Evolutionary conservation across 805 yeast genomes (phyloP), one percentile per base, ranked within the genome.

Genomic region (Ascoidea tarda): DNA sequence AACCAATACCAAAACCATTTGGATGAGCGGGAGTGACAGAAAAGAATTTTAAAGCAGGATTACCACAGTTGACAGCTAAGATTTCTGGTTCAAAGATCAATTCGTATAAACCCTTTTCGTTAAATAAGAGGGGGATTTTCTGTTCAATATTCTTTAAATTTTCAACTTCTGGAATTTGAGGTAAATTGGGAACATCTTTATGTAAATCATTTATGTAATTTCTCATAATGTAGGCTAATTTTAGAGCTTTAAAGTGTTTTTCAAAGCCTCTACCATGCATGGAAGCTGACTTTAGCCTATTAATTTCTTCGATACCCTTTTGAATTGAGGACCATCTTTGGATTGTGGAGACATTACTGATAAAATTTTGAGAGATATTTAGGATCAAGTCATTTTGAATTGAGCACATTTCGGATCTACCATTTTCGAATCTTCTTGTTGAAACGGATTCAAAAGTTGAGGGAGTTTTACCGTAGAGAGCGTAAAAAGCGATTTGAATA

Each of bases 1-100:
- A 89, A 1, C 96, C 96, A 31, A 89, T 74, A n/a, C 96, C 96
- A 66, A 84, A 88, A 0, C 97, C 97, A 60, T 85, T 88, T 48
- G 88, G 81, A 16, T 81, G 74, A 1, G 90, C 93, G 1, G 97
- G 96, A 0, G 96, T 91, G 54, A 89, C 81, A 1, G 96, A 96
- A 69, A 89, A 89, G 42, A 86, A 70, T 51, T 82, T 81, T 61
- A 89, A 76, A 1, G 96, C 87, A 8, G 95, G 89, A 64, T 88
- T 89, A 21, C 97, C 97, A 69, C 97, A 89, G 66, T 89, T 89
- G 38, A 89, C 79, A 3, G 87, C 73, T 48, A 71, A 60, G 52
- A 72, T 59, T 52, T 72, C 76, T 2, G 75, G 74, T 6, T 66
- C 66, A 47, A 68, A 69, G 45, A 71, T 59, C 33, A 47, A 31